These are phyloP conservation scores for Cercospora sojina DNA, from an alignment of 2,329 filamentous ascomycete species.

Conservation along the genomic window DNA sequence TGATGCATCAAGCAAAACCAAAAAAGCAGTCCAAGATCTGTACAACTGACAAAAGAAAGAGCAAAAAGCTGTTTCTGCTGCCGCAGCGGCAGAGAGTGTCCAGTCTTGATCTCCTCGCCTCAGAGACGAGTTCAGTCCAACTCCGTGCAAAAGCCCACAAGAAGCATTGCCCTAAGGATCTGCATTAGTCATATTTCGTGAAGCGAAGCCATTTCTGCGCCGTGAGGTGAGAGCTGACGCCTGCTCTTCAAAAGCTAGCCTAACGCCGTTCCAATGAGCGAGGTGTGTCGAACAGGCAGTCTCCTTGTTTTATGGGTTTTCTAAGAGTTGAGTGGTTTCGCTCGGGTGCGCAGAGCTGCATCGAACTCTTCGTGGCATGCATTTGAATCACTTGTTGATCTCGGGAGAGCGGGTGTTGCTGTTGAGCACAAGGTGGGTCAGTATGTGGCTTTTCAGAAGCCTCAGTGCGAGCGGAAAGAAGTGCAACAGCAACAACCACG, in stretches of 20 bases:
- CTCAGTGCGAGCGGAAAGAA: neutral
- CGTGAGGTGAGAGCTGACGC: conserved; percentile 27
- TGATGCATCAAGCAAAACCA: conserved; percentile 15
- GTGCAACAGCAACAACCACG: conserved; percentile 12
- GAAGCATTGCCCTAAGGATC: conserved; percentile 13
- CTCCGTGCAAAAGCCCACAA: conserved; percentile 1
- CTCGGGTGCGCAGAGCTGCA: conserved; percentile 31
- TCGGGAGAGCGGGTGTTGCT: conserved; percentile 31
- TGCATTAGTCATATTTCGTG: conserved; percentile 17
- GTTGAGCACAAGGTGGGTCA: conserved; percentile 4
- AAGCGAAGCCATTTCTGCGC: conserved; percentile 24
- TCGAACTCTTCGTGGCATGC: conserved; percentile 18
- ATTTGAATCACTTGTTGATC: conserved; percentile 27
- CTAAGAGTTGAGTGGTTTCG: conserved; percentile 27
- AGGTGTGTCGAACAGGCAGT: conserved; percentile 27
- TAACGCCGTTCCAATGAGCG: conserved; percentile 25
- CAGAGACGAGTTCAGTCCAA: conserved; percentile 11
- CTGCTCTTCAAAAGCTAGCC: conserved; percentile 15
- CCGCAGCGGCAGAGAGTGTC: conserved; percentile 12
- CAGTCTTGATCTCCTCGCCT: conserved; percentile 16
- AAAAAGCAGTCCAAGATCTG: conserved; percentile 2
- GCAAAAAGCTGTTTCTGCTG: conserved; percentile 3
- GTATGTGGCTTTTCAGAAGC: neutral
- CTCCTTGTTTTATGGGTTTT: conserved; percentile 20
- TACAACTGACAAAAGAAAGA: conserved; percentile 17